Conservation (phyloP, 371 early-diverging fungal genomes). For the Apophysomyces ossiformis region DNA sequence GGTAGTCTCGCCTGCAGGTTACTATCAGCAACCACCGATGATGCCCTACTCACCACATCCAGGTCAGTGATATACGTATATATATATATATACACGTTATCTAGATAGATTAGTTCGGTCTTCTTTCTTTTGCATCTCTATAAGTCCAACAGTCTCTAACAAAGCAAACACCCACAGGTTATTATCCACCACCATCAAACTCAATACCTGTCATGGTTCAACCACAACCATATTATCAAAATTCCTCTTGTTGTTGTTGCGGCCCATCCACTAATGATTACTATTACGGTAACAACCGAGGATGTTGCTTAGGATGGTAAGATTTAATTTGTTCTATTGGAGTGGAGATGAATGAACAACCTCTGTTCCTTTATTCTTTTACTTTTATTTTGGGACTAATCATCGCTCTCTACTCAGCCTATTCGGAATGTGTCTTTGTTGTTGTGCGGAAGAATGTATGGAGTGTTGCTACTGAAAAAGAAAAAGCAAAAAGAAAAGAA, state of each 20-base stretch:
- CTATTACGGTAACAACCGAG: conserved; percentile 5
- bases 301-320: conserved; percentile 5
- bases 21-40: neutral
- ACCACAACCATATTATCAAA: conserved; percentile 9
- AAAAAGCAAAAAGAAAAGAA: neutral
- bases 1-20: conserved; percentile 2
- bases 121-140: no score
- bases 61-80: neutral
- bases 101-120: no score
- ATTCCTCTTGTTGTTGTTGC: neutral
- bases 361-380: no score
- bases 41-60: conserved; percentile 2
- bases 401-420: neutral
- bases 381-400: no score
- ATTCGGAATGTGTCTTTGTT: conserved; percentile 3
- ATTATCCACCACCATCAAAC: conserved; percentile 3
- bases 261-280: neutral
- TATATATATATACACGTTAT: no score
- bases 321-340: neutral
- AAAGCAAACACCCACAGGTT: neutral
- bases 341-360: no score
- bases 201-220: neutral
- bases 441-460: conserved; percentile 9
- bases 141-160: no score
- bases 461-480: conserved; percentile 1